These are phyloP conservation scores for Boletus rex-veris DNA, from an alignment of 768 basidiomycete genomes.

Conservation along the genomic window DNA sequence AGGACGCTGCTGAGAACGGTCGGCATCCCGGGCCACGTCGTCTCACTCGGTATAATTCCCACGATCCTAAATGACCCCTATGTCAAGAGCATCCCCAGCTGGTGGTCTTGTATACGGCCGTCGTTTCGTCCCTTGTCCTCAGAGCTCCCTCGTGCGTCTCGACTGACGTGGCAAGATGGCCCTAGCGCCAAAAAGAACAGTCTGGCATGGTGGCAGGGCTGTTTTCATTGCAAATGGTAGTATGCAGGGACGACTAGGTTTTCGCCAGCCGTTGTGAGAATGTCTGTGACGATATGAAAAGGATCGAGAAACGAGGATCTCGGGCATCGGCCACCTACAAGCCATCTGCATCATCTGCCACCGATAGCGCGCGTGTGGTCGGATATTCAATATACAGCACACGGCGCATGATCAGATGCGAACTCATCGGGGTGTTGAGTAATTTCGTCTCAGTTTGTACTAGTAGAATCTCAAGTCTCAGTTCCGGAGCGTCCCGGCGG, in stretches of 20 bases:
- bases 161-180: neutral
- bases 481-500: no score
- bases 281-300: neutral
- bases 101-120: no score
- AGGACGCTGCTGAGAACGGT: neutral
- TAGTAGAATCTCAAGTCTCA: no score
- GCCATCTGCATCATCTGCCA: neutral
- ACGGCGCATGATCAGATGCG: no score
- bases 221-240: neutral
- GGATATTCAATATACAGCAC: no score
- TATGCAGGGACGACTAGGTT: constrained; percentile 4
- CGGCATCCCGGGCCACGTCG: neutral
- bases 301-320: neutral
- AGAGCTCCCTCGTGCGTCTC: neutral
- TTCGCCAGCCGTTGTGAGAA: neutral
- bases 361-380: neutral
- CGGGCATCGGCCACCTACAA: neutral
- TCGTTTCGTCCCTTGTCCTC: no score
- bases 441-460: no score
- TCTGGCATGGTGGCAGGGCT: neutral
- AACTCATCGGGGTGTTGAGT: no score
- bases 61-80: constrained; percentile 12
- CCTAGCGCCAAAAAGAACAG: no score
- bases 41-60: constrained; percentile 1
- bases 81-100: neutral